phyloP scores from a whole-genome alignment of 371 early-diverging fungal genomes.

The Rhizopus microsporus region DNA sequence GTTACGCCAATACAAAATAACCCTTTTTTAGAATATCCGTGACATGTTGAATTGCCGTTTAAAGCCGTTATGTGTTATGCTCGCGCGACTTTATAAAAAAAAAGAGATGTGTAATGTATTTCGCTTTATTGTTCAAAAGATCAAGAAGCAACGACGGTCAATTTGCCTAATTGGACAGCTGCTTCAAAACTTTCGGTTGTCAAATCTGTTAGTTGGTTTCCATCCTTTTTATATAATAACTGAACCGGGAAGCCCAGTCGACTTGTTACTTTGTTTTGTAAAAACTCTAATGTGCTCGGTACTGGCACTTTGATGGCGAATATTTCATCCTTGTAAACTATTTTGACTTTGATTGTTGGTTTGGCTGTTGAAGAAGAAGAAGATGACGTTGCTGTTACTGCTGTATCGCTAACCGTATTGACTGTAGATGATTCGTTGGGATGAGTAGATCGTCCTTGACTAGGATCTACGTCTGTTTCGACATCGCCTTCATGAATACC shows the following conservation, averaged over 20 bases:
- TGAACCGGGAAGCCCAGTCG: constrained; percentile 51
- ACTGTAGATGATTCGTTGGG: not conserved
- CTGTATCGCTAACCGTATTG: not conserved
- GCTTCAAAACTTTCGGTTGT: constrained; percentile 37
- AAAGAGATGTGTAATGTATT: too few species aligned
- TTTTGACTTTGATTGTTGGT: constrained; percentile 65
- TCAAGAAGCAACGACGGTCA: constrained; percentile 45
- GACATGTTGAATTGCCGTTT: too few species aligned
- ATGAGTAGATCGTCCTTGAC: constrained; percentile 3
- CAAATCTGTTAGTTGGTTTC: constrained; percentile 29
- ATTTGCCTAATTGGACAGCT: constrained; percentile 43
- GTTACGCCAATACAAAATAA: too few species aligned
- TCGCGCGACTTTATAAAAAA: too few species aligned
- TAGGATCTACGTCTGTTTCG: constrained; percentile 55
- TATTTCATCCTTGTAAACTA: constrained; percentile 69
- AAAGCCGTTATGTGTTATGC: too few species aligned
- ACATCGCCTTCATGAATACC: constrained; percentile 69
- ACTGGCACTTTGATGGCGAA: constrained; percentile 74
- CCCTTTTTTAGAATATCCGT: too few species aligned
- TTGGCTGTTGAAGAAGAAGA: constrained; percentile 1
- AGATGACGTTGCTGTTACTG: constrained; percentile 1
- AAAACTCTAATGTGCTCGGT: constrained; percentile 52
- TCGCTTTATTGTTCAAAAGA: too few species aligned
- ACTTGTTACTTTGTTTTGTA: constrained; percentile 61
- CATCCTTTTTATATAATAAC: constrained; percentile 33